Base-by-base conservation (phyloP, 176 grass and related monocot species). In the Eremochloa ophiuroides region DNA sequence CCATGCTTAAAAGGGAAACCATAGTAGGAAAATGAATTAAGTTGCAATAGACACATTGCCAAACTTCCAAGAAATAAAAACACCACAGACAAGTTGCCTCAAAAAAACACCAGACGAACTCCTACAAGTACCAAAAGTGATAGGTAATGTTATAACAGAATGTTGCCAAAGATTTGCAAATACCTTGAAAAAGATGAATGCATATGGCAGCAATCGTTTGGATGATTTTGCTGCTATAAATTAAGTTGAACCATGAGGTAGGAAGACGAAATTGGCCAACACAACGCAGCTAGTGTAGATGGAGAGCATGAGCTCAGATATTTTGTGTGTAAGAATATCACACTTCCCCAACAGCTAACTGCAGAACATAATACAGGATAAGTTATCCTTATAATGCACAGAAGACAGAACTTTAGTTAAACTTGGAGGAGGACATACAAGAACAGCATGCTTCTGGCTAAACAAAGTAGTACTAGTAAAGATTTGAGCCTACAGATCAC, bases 321-420 rank as follows among this genome's bases (percentile, higher is more conserved):
- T 31, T 76, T 63, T 60, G 14, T 26, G 22, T 31, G 1, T 43
- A 55, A 27, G 44, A 78, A 89, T 22, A 47, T 89, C 88, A 82
- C 29, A 78, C 83, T 82, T 85, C 83, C 23, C 88, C 88, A 78
- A 85, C 73, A 82, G 88, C 78, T 77, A 89, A 30, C 88, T 89
- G 83, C 72, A 85, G 30, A 89, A 80, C 61, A 73, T 26, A n/a
- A 69, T 46, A 55, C 11, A 84, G 0, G 20, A 53, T 78, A 22
- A 73, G 44, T 58, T 66, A 64, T 50, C 9, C 25, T 31, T 80
- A 53, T 61, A 29, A 70, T 14, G 14, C 58, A 82, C 31, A 62
- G 26, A 44, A 48, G 25, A 70, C 31, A 62, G 26, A 44, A 48
- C 31, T 70, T 87, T 34, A 81, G 42, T 8, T 51, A 87, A 82